Conservation (phyloP, 169 alveolate genomes). For the Eimeria praecox region DNA sequence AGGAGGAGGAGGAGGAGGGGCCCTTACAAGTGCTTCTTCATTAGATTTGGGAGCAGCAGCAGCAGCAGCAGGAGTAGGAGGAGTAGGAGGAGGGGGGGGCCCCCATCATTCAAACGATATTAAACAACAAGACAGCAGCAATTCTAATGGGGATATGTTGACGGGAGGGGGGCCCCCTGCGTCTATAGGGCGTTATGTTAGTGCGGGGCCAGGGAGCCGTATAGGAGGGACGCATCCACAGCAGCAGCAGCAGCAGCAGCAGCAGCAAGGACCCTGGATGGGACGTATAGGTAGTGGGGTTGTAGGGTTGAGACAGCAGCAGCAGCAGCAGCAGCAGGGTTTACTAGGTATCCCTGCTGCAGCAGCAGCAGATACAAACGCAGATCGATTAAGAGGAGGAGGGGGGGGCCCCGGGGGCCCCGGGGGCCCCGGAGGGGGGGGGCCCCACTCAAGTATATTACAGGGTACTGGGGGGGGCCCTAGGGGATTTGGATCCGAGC, state of each 20-base stretch:
- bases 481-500: conserved; percentile 33
- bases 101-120: neutral
- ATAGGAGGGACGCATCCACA: conserved; percentile 25
- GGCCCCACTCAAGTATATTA: conserved; percentile 24
- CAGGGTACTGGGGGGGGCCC: conserved; percentile 19
- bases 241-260: conserved; percentile 56
- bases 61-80: no score
- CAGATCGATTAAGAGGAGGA: conserved; percentile 32
- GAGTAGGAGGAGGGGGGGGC: no score
- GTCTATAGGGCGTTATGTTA: conserved; percentile 38
- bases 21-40: neutral
- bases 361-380: conserved; percentile 40
- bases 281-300: conserved; percentile 32
- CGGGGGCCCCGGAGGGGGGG: conserved; percentile 49
- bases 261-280: conserved; percentile 36
- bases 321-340: conserved; percentile 65
- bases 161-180: conserved; percentile 41
- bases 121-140: conserved; percentile 17
- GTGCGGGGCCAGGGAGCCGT: conserved; percentile 53
- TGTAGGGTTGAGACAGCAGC: conserved; percentile 9
- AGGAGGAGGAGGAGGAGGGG: no score
- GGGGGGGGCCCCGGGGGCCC: conserved; percentile 53
- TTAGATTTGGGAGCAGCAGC: neutral
- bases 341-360: conserved; percentile 46
- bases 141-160: neutral